phyloP scores from a whole-genome alignment of 2,329 filamentous ascomycete species.

The Trichoderma arundinaceum region DNA sequence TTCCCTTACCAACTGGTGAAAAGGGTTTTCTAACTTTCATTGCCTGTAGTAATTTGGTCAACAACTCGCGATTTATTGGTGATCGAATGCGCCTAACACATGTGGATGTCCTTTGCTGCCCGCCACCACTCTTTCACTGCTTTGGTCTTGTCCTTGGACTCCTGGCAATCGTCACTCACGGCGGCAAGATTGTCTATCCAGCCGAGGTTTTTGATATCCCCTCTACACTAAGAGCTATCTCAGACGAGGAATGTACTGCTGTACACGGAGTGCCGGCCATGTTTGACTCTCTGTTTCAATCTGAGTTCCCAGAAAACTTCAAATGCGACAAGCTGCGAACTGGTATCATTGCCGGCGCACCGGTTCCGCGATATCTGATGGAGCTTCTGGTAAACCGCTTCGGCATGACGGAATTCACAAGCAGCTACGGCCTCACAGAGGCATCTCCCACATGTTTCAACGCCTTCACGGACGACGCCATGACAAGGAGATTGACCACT shows the following conservation, averaged over 20 bases:
- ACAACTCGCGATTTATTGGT: slow-evolving; percentile 73
- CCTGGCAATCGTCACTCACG: slow-evolving; percentile 74
- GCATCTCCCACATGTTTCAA: slow-evolving; percentile 83
- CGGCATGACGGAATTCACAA: slow-evolving; percentile 76
- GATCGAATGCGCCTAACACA: slow-evolving; percentile 73
- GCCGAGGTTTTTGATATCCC: slow-evolving; percentile 73
- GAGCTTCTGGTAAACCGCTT: slow-evolving; percentile 71
- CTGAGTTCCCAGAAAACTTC: slow-evolving; percentile 49
- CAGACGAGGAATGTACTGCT: slow-evolving; percentile 71
- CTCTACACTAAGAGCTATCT: slow-evolving; percentile 69
- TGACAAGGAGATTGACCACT: slow-evolving; percentile 69
- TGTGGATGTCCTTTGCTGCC: slow-evolving; percentile 76
- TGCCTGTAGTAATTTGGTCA: slow-evolving; percentile 59
- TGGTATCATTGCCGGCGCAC: slow-evolving; percentile 79
- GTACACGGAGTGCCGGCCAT: slow-evolving; percentile 84
- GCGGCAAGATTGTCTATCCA: slow-evolving; percentile 77
- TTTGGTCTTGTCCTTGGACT: slow-evolving; percentile 81
- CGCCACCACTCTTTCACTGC: slow-evolving; percentile 84
- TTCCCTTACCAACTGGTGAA: background rate
- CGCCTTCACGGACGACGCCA: slow-evolving; percentile 73
- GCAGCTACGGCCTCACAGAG: slow-evolving; percentile 76
- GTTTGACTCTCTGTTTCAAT: slow-evolving; percentile 71
- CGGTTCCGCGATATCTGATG: slow-evolving; percentile 77
- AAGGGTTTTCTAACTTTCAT: background rate
- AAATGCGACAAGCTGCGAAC: slow-evolving; percentile 65